Percentiles rank a stretch among this genome's conserved stretches.
Evolutionary conservation across 495 filamentous ascomycete species (phyloP).

Genomic region (Parmelia sp.): DNA sequence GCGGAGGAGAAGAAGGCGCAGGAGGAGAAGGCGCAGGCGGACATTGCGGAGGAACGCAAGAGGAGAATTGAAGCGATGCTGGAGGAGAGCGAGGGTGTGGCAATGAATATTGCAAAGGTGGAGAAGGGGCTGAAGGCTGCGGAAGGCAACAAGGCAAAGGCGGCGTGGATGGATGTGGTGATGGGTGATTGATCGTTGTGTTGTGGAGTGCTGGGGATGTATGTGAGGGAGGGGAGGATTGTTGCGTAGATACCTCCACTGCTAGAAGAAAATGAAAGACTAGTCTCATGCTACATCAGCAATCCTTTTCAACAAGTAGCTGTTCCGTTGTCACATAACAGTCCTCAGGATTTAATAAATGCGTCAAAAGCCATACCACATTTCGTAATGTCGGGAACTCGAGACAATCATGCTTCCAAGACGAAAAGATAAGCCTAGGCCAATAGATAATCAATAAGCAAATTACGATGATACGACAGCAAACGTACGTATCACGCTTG

Average conservation of each 20-base stretch:
- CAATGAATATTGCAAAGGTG: background rate
- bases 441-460: no score
- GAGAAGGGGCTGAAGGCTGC: background rate
- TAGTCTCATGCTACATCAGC: no score
- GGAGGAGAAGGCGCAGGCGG: background rate
- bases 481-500: no score
- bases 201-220: background rate
- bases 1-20: background rate
- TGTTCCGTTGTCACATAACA: no score
- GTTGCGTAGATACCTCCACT: background rate
- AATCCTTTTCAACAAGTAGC: no score
- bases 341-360: no score
- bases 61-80: background rate
- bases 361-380: no score
- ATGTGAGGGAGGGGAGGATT: background rate
- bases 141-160: background rate
- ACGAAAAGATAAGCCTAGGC: no score
- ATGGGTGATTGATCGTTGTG: background rate
- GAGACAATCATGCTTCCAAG: no score
- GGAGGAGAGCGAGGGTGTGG: background rate
- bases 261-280: no score
- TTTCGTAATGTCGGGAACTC: no score
- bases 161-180: background rate
- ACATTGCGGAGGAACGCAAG: background rate
- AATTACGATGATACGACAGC: no score